A percentile compares a stretch with the other conserved stretches of the same genome.
Evolutionary conservation across 2,329 filamentous ascomycete species (phyloP).

Genomic region (Ophiostoma fasciatum): DNA sequence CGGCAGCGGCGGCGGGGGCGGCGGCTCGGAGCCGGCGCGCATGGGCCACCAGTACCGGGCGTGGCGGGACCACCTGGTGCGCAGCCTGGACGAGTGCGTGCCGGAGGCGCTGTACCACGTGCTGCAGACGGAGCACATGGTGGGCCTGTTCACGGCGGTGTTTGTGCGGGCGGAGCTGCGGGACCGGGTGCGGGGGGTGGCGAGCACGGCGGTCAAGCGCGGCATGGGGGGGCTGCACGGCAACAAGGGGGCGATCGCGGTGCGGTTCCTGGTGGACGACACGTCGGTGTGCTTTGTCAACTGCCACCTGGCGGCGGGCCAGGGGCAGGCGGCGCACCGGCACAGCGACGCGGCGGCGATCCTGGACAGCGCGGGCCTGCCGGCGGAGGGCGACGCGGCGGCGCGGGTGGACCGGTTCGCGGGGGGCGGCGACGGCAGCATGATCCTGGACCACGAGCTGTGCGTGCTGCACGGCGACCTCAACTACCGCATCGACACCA

Average conservation of each 20-base stretch:
- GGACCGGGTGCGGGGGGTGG: constrained; percentile 61
- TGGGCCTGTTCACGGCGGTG: constrained; percentile 89
- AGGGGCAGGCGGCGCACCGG: constrained; percentile 75
- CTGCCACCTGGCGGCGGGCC: constrained; percentile 89
- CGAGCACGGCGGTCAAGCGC: constrained; percentile 75
- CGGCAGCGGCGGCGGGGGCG: too few species aligned
- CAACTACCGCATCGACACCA: constrained; percentile 96
- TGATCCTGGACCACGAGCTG: constrained; percentile 96
- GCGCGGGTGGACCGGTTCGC: constrained; percentile 65
- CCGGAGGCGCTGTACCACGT: constrained; percentile 68
- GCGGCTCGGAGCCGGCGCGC: constrained; percentile 61
- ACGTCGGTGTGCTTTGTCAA: constrained; percentile 93
- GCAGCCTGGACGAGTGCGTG: constrained; percentile 72
- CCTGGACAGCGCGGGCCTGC: constrained; percentile 64
- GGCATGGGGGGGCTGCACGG: constrained; percentile 92
- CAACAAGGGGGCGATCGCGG: constrained; percentile 86
- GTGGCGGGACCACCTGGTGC: constrained; percentile 81
- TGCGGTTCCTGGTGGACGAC: constrained; percentile 89
- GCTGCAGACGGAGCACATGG: constrained; percentile 76
- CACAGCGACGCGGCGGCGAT: constrained; percentile 90
- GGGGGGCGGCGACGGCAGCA: constrained; percentile 83
- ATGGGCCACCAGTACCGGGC: constrained; percentile 97
- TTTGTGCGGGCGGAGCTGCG: constrained; percentile 77
- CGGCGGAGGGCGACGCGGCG: constrained; percentile 50
- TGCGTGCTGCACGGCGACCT: constrained; percentile 91